Evolutionary conservation across 345 rosid genomes (phyloP).

Genomic region (Firmiana major): DNA sequence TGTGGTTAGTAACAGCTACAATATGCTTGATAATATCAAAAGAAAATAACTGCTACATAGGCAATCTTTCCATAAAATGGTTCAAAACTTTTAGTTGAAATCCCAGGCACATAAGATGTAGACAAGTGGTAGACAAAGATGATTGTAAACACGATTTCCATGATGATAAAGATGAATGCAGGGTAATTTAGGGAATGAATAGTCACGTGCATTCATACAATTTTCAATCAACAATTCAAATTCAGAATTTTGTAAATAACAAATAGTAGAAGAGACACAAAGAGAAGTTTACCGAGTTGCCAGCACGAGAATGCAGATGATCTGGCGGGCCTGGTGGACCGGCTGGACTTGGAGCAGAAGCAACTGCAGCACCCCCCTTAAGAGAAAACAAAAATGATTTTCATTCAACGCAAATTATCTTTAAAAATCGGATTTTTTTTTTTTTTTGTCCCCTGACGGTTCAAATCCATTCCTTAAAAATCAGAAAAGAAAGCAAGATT

Average conservation of each 20-base stretch:
- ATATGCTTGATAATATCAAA: background rate
- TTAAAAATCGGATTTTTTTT: background rate
- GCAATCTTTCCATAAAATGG: slow-evolving; percentile 1
- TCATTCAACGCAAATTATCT: background rate
- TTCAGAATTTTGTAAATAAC: background rate
- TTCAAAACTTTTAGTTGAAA: background rate
- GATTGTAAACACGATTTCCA: background rate
- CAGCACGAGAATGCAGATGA: slow-evolving; percentile 40
- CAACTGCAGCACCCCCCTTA: slow-evolving; percentile 41
- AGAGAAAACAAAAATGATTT: background rate
- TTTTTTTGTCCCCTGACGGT: background rate
- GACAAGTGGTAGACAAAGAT: background rate
- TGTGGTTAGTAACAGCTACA: background rate
- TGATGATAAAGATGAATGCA: background rate
- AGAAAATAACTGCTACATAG: slow-evolving; percentile 1
- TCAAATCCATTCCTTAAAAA: background rate
- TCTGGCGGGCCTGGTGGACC: slow-evolving; percentile 30
- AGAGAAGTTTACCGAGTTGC: slow-evolving; percentile 40
- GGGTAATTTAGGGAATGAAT: background rate
- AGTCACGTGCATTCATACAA: background rate
- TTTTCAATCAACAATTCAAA: background rate
- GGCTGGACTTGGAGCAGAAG: slow-evolving; percentile 25
- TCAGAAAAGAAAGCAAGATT: background rate
- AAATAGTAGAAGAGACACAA: background rate
- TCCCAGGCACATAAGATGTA: background rate